These are phyloP conservation scores for Acarospora socialis DNA, from an alignment of 2,329 filamentous ascomycete genomes.

Conservation along the genomic window DNA sequence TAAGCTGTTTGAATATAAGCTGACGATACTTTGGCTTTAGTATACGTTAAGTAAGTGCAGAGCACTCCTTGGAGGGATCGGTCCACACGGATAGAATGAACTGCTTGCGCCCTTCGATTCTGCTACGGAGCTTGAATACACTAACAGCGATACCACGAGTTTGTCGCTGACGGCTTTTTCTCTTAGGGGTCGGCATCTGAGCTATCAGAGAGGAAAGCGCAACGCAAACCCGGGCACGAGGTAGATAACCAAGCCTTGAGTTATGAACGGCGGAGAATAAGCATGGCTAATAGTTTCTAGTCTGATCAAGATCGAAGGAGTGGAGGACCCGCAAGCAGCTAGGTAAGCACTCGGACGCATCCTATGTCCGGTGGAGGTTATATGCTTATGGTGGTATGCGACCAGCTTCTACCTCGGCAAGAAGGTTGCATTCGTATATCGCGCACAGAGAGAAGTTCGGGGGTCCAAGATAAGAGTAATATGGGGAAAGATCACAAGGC, in stretches of 20 bases:
- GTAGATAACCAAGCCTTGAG: slow-evolving; percentile 18
- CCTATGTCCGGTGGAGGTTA: slow-evolving; percentile 1
- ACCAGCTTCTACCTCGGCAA: slow-evolving; percentile 88
- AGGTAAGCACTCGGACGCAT: slow-evolving; percentile 41
- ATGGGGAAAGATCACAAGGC: slow-evolving; percentile 95
- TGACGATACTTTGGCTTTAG: slow-evolving; percentile 31
- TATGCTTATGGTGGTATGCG: slow-evolving; percentile 5
- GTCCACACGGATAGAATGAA: not conserved
- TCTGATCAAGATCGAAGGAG: slow-evolving; percentile 97
- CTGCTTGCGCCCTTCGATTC: no score
- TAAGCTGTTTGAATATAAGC: no score
- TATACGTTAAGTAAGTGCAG: slow-evolving; percentile 75
- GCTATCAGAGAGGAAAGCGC: slow-evolving; percentile 92
- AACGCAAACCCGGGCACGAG: slow-evolving; percentile 76
- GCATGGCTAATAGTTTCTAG: no score
- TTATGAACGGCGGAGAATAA: no score
- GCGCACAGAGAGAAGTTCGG: slow-evolving; percentile 82
- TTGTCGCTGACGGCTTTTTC: slow-evolving; percentile 14
- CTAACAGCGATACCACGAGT: slow-evolving; percentile 11
- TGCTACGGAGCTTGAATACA: no score
- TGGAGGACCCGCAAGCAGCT: slow-evolving; percentile 78
- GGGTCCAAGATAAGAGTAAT: slow-evolving; percentile 98
- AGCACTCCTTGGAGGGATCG: not conserved
- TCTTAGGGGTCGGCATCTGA: slow-evolving; percentile 86
- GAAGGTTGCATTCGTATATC: slow-evolving; percentile 98